These are phyloP conservation scores for Pezicula rhizophila DNA, from an alignment of 2,329 filamentous ascomycete genomes.

Conservation along the genomic window DNA sequence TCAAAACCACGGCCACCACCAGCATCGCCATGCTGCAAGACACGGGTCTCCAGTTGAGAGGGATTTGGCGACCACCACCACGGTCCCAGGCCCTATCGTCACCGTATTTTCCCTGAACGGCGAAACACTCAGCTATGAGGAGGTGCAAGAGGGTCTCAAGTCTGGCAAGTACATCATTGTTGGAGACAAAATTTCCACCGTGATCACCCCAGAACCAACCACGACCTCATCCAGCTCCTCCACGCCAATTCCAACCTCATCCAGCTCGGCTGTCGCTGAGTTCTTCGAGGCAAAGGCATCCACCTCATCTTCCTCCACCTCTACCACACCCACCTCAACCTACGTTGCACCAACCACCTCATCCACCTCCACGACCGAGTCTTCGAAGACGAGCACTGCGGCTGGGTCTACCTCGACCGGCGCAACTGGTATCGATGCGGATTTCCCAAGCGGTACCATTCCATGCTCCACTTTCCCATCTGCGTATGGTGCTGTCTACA, in stretches of 20 bases:
- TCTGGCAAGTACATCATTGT: constrained; percentile 65
- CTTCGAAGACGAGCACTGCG: constrained; percentile 28
- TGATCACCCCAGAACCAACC: constrained; percentile 32
- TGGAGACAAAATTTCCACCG: constrained; percentile 43
- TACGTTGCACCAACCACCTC: constrained; percentile 30
- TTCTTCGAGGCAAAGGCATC: constrained; percentile 9
- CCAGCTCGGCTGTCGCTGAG: constrained; percentile 4
- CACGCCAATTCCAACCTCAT: constrained; percentile 12
- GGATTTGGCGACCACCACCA: constrained; percentile 24
- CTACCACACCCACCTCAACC: constrained; percentile 28
- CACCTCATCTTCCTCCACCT: constrained; percentile 11
- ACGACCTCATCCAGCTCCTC: constrained; percentile 22
- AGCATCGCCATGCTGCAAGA: constrained; percentile 54
- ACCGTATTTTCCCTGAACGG: constrained; percentile 69
- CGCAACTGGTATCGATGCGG: constrained; percentile 47
- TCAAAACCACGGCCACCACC: constrained; percentile 55
- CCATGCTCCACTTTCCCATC: constrained; percentile 70
- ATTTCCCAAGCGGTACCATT: constrained; percentile 72
- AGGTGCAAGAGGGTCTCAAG: constrained; percentile 66
- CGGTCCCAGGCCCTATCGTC: constrained; percentile 53
- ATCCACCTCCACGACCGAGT: constrained; percentile 33
- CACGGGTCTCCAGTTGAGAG: constrained; percentile 43
- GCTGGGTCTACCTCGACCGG: constrained; percentile 23
- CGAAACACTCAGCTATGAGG: constrained; percentile 48
- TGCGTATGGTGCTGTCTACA: constrained; percentile 68